Conservation (phyloP, 441 rosid species). For the Mallotus japonicus region DNA sequence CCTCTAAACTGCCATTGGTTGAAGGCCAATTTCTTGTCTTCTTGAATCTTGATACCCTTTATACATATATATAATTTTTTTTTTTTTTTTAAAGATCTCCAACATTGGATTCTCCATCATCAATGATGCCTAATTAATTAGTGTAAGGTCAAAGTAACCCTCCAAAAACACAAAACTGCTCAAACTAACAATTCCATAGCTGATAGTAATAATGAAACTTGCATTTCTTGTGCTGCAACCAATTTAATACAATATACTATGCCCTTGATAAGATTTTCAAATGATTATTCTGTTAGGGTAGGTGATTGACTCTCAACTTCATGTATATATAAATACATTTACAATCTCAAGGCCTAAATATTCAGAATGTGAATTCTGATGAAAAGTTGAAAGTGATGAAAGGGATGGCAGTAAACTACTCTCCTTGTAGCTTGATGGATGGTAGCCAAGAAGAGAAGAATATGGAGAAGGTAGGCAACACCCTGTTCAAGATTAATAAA, state of each 20-base stretch:
- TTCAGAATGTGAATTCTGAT: background rate
- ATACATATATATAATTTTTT: background rate
- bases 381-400: background rate
- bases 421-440: conserved; percentile 5
- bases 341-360: background rate
- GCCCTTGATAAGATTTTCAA: background rate
- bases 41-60: background rate
- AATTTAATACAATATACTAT: background rate
- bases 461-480: background rate
- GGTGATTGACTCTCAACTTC: background rate
- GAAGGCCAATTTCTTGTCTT: conserved; percentile 3
- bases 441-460: background rate
- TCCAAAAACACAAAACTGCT: background rate
- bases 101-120: conserved; percentile 14
- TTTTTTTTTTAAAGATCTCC: background rate
- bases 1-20: background rate
- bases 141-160: background rate
- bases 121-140: background rate
- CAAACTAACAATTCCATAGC: background rate
- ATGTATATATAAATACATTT: background rate
- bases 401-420: background rate
- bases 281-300: background rate
- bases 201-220: conserved; percentile 1
- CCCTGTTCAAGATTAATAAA: background rate
- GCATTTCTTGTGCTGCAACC: conserved; percentile 6